A percentile compares a stretch with the other conserved stretches of the same genome.
Conservation (phyloP, 2,329 filamentous ascomycete genomes). For the Epichloe gansuensis region DNA sequence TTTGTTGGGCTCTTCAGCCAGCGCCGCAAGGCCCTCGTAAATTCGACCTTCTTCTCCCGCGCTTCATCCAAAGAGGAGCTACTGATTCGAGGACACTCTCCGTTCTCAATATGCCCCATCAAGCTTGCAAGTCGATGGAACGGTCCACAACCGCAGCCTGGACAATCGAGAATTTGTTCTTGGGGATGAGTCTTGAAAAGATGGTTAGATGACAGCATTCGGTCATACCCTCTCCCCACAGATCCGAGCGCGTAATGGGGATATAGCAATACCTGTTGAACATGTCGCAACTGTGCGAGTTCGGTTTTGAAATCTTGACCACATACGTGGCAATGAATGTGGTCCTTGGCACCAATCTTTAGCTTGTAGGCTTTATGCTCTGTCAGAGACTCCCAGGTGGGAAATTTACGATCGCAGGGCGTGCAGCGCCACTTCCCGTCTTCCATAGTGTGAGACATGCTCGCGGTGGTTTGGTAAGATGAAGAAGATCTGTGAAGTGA, state of each 20-base stretch:
- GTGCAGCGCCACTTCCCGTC: slow-evolving; percentile 15
- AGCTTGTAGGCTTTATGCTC: slow-evolving; percentile 20
- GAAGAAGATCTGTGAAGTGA: background rate
- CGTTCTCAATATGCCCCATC: slow-evolving; percentile 33
- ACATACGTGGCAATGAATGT: slow-evolving; percentile 28
- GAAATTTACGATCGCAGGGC: slow-evolving; percentile 18
- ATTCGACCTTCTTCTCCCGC: slow-evolving; percentile 26
- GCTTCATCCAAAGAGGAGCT: slow-evolving; percentile 19
- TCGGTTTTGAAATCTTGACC: slow-evolving; percentile 23
- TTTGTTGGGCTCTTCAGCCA: slow-evolving; percentile 17
- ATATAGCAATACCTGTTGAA: slow-evolving; percentile 19
- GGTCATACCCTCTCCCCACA: background rate
- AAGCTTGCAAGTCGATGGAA: slow-evolving; percentile 27
- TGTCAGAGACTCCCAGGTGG: slow-evolving; percentile 12
- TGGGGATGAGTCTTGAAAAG: slow-evolving; percentile 11
- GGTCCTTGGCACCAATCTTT: slow-evolving; percentile 10
- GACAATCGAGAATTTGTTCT: slow-evolving; percentile 31
- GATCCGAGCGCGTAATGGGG: background rate
- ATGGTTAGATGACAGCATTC: background rate
- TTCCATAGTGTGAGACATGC: background rate
- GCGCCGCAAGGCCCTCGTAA: slow-evolving; percentile 18
- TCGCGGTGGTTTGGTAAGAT: background rate
- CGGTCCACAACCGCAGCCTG: slow-evolving; percentile 27
- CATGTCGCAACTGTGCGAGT: slow-evolving; percentile 20
- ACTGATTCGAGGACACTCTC: slow-evolving; percentile 26